phyloP scores from a whole-genome alignment of 139 green algal species.

The Diplosphaera chodatii region DNA sequence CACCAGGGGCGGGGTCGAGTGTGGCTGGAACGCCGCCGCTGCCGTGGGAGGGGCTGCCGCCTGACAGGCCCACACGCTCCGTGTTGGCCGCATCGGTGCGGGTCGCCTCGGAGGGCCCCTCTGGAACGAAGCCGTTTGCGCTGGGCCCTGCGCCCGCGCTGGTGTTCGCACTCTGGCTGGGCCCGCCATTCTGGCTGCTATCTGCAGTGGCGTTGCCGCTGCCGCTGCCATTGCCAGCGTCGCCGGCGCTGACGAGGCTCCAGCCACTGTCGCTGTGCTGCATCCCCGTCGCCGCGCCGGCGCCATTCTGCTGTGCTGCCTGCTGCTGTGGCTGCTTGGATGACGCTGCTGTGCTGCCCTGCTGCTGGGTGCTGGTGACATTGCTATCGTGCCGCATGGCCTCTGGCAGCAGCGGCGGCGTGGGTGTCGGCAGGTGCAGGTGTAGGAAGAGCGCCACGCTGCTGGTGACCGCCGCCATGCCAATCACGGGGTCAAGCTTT shows the following conservation, averaged over 20 bases:
- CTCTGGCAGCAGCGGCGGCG: background rate
- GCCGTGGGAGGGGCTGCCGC: too few relatives aligned
- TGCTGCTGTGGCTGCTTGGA: too few relatives aligned
- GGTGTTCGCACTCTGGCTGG: too few relatives aligned
- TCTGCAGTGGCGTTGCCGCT: too few relatives aligned
- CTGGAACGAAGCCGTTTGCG: too few relatives aligned
- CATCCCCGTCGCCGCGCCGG: background rate
- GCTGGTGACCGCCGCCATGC: slow-evolving; percentile 20
- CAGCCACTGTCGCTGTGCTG: background rate
- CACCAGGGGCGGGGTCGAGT: background rate
- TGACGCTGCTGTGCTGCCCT: too few relatives aligned
- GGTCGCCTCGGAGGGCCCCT: background rate
- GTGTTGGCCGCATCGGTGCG: background rate
- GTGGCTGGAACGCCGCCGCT: background rate
- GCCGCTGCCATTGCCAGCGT: background rate
- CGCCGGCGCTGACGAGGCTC: background rate
- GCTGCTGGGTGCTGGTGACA: background rate
- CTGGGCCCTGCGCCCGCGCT: too few relatives aligned
- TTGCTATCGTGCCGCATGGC: too few relatives aligned
- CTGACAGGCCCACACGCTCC: background rate
- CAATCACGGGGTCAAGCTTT: slow-evolving; percentile 33
- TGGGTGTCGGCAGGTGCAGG: slow-evolving; percentile 27
- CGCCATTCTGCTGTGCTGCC: background rate
- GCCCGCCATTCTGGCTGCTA: too few relatives aligned
- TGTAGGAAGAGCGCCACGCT: slow-evolving; percentile 31